Evolutionary conservation across 768 basidiomycete genomes (phyloP), one percentile per base, ranked within the genome.

Genomic region (Strobilomyces dryophilus): DNA sequence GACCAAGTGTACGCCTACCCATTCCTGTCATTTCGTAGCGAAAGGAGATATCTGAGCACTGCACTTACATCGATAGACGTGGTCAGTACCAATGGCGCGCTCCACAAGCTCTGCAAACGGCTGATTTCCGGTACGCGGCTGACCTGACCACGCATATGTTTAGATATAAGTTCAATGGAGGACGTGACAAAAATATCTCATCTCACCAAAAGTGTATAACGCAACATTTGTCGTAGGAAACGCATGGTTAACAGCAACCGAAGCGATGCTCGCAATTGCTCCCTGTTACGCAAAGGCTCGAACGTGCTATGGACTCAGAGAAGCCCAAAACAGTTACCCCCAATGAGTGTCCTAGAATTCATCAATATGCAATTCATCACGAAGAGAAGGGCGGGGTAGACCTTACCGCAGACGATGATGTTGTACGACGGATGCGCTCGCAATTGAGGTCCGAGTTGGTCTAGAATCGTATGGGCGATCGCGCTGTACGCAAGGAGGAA

Each of bases 201-300:
- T 56, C 66, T 56, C 45, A 74, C 79, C 79, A 60, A 70, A 79
- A 0, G 78, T 80, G 54, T 75, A 80, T 7, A 80, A 53, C 4
- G 42, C 62, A 31, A 66, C 49, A 20, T 50, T 46, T 51, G 40
- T 57, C 34, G 51, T 61, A 14, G 65, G 63, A 53, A 72, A 74
- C 32, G 59, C 66, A 51, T 62, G 57, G 40, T 51, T 63, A 29
- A 74, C 51, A 7, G 68, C 68, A 11, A 74, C 54, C 14, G 67
- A 72, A 14, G 73, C 74, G 11, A 76, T 62, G 36, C 70, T 70
- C 4, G 74, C 72, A 45, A 76, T 59, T 4, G 75, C 64, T 34
- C 76, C 75, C 67, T 71, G 49, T 58, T 36, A 27, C 46, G 44
- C 8, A 41, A 51, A 43, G 47, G 17, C 29, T 61, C 49, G 32